Conservation (phyloP, 345 rosid species). For the Populus alba region DNA sequence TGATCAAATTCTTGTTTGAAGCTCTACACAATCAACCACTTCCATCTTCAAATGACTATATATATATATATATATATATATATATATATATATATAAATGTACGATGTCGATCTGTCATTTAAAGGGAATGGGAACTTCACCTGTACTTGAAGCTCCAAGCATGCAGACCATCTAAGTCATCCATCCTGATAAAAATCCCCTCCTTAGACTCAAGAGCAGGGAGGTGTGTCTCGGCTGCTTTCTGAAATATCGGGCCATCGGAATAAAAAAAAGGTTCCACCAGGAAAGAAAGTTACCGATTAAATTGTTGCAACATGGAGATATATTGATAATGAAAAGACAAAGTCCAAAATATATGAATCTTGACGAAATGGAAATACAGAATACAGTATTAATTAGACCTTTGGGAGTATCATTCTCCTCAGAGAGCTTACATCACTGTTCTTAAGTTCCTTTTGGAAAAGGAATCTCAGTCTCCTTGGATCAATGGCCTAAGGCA, state of each 20-base stretch:
- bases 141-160: conserved; percentile 96
- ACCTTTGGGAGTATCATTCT: conserved; percentile 99
- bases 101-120: no score
- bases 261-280: background rate
- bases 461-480: conserved; percentile 70
- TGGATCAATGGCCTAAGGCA: conserved; percentile 61
- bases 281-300: background rate
- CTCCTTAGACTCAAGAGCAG: conserved; percentile 76
- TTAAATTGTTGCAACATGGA: background rate
- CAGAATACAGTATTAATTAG: background rate
- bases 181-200: conserved; percentile 75
- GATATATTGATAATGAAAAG: background rate
- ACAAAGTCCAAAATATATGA: background rate
- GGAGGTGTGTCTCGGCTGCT: conserved; percentile 92
- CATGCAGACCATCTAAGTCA: conserved; percentile 72
- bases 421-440: conserved; percentile 87
- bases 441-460: conserved; percentile 90
- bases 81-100: no score
- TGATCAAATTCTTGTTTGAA: background rate
- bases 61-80: no score
- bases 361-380: background rate
- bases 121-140: conserved; percentile 7
- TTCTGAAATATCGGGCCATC: conserved; percentile 42
- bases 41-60: background rate
- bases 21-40: background rate